Evolutionary conservation across 257 asterid genomes (phyloP), one percentile per base, ranked within the genome.

Genomic region (Thymus mandschuricus): DNA sequence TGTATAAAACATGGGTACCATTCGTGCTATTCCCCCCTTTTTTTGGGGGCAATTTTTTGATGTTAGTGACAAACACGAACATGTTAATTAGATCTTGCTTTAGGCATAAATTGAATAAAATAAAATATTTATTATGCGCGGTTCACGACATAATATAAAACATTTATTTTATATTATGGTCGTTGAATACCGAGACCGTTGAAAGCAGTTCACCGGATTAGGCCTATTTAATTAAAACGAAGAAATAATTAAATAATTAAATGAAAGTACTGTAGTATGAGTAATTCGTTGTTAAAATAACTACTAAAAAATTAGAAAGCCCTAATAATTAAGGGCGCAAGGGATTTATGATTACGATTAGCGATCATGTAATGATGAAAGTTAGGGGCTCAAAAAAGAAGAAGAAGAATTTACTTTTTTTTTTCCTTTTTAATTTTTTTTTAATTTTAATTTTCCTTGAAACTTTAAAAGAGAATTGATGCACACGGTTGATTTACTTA

Each of bases 301-400:
- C 67, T 15, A 71, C 67, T 15, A 71, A 74, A 21, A 74, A 54
- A 77, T 66, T 70, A 56, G 73, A 43, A 52, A 76, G 63, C 80
- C 66, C n/a, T 80, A 84, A 82, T 84, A 61, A 84, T 86, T 59
- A 78, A 59, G 69, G 59, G 71, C 84, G 80, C 81, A 15, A 64
- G 41, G 28, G 60, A 34, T 40, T 34, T 31, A 76, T 84, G 73
- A 74, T 60, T 72, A 74, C 76, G 5, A 60, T 51, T 62, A 66
- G 66, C 71, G 50, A 74, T 78, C 28, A 11, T 64, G 77, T 33
- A 66, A 71, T 80, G 65, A 76, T 79, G 64, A 3, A 31, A 15
- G 66, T 76, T 76, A 44, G 72, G 75, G 73, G 76, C 82, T 76
- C 60, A 44, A 79, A 64, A 76, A 50, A 35, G 45, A 38, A 21